A percentile compares a stretch with the other conserved stretches of the same genome.
These are phyloP conservation scores for Kluyveromyces wickerhamii DNA, from an alignment of 805 yeast species.

Conservation along the genomic window DNA sequence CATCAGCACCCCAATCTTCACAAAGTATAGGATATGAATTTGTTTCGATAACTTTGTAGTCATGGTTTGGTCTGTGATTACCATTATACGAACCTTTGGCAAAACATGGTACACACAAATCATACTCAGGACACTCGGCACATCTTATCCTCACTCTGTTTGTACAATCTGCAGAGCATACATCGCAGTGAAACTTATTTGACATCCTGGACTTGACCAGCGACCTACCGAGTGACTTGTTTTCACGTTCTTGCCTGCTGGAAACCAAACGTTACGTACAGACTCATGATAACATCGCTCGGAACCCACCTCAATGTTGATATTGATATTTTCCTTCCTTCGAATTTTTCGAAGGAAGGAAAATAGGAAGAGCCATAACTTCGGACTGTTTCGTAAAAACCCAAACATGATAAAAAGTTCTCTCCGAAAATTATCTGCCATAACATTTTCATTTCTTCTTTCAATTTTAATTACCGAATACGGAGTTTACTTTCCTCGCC, in stretches of 20 bases:
- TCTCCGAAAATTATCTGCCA: too few species aligned
- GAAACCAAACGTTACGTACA: background rate
- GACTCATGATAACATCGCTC: background rate
- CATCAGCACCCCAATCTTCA: constrained; percentile 97
- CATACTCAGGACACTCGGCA: constrained; percentile 90
- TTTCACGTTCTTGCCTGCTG: too few species aligned
- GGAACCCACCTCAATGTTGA: too few species aligned
- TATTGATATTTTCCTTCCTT: too few species aligned
- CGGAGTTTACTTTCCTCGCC: too few species aligned
- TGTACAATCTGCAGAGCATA: constrained; percentile 94
- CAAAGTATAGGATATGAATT: constrained; percentile 90
- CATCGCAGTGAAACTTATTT: constrained; percentile 80
- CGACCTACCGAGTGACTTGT: background rate
- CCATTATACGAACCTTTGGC: constrained; percentile 75
- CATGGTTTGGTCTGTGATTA: constrained; percentile 90
- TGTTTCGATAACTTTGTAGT: constrained; percentile 85
- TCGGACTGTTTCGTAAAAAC: too few species aligned
- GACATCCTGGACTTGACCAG: constrained; percentile 23
- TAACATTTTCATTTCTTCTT: too few species aligned
- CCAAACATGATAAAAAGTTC: too few species aligned
- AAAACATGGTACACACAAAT: constrained; percentile 96
- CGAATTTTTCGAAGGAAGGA: too few species aligned
- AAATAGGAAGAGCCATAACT: too few species aligned
- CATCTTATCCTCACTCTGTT: constrained; percentile 84
- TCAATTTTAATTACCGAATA: too few species aligned